Evolutionary conservation across 2,329 filamentous ascomycete species (phyloP), one percentile per base, ranked within the genome.

Genomic region (Canariomyces notabilis): DNA sequence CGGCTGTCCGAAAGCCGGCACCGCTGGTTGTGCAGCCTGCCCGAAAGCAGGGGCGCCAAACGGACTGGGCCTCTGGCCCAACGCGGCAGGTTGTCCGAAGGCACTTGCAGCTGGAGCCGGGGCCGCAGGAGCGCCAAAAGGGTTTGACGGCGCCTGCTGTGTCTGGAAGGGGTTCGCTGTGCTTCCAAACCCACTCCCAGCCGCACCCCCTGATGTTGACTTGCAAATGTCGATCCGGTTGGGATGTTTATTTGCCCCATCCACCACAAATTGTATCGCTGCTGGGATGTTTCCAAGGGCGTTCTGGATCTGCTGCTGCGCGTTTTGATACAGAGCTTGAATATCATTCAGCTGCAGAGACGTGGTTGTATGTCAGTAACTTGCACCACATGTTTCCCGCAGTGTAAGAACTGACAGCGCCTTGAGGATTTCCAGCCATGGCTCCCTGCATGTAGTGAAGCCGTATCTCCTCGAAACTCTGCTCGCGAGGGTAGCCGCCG

Each of bases 391-490:
- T 20, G 14, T 14, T 14, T 21, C 5, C 26, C 21, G 8, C 9
- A 22, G 45, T n/a, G n/a, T 19, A 51, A 29, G 22, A 16, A 61
- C 71, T 45, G 63, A 79, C 75, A 44, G 75, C 76, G 45, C 70
- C 68, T 45, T 76, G 68, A 11, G 71, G 67, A 46, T 82, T 85
- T 1, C 86, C 85, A 6, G 75, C 61, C 7, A 79, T 75, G 33
- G 74, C 70, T 2, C 79, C 79, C 42, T 62, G 59, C 58, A 82
- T 71, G 60, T 91, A 90, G 61, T 89, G 83, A 18, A 90, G 62
- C 40, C 89, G 79, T 62, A 95, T 77, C 66, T 97, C 91, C 64
- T 97, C 91, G 33, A 86, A 85, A 59, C 89, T 95, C 64, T 89
- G 85, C 64, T 97, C 91, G 15, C 89, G 77, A 5, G 79, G 74